Conservation (phyloP, 2,329 filamentous ascomycete genomes). For the Aspergillus sp. region DNA sequence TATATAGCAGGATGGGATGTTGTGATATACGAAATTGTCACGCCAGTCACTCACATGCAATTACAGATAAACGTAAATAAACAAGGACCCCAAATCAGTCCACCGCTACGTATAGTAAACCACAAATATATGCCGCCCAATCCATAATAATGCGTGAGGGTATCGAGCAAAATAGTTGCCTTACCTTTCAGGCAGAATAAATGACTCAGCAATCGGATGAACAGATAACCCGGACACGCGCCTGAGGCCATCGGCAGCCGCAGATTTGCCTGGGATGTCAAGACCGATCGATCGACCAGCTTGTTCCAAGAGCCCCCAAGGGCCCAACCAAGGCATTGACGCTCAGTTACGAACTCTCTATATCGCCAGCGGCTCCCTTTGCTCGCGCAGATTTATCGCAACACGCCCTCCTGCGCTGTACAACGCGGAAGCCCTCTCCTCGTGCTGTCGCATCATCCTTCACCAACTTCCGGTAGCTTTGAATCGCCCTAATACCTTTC, state of each 20-base stretch:
- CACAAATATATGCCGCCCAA: not conserved
- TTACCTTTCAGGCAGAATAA: not conserved
- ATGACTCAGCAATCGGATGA: constrained; percentile 4
- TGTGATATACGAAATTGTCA: no score
- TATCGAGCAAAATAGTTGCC: not conserved
- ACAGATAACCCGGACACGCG: constrained; percentile 19
- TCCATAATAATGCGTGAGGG: not conserved
- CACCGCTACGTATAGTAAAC: not conserved
- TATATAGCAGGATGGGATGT: no score
- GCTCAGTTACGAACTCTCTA: not conserved
- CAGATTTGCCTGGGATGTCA: constrained; percentile 19
- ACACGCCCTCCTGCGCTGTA: not conserved
- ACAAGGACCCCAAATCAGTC: no score
- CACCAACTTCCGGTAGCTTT: constrained; percentile 16
- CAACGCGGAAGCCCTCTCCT: constrained; percentile 11
- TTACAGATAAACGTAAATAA: no score
- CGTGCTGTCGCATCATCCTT: constrained; percentile 16
- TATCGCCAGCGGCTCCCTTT: constrained; percentile 9
- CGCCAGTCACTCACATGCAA: no score
- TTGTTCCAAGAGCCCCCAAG: constrained; percentile 13
- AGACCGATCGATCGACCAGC: constrained; percentile 17
- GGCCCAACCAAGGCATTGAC: constrained; percentile 18
- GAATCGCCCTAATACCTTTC: constrained; percentile 15
- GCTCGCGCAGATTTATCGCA: constrained; percentile 6
- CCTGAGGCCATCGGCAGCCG: constrained; percentile 17